These are phyloP conservation scores for Phytomonas sp. DNA, from an alignment of 208 protist genomes.

Conservation along the genomic window DNA sequence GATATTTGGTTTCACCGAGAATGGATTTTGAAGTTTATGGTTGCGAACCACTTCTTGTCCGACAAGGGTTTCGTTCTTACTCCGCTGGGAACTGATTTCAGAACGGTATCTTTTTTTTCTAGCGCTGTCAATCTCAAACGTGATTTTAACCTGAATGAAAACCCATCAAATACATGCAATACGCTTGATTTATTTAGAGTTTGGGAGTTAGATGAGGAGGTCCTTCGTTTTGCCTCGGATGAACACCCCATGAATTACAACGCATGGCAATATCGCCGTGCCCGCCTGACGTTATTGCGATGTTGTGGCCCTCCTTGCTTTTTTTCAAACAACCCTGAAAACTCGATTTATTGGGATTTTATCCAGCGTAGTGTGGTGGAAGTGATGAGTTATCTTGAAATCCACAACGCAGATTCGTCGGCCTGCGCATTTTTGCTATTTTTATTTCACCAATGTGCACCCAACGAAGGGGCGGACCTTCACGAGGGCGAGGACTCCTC, in stretches of 20 bases:
- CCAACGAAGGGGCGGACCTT: neutral
- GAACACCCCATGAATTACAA: slow-evolving; percentile 81
- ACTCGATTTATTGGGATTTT: neutral
- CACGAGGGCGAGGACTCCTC: neutral
- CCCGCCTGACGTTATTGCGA: neutral
- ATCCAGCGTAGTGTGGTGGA: slow-evolving; percentile 16
- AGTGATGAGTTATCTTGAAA: slow-evolving; percentile 31
- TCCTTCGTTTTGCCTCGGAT: slow-evolving; percentile 38
- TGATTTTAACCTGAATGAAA: neutral
- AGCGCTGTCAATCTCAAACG: neutral
- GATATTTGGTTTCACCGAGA: slow-evolving; percentile 45
- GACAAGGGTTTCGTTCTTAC: neutral
- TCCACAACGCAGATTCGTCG: slow-evolving; percentile 58
- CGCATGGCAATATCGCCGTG: slow-evolving; percentile 64
- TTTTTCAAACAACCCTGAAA: too few species aligned
- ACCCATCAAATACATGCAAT: neutral
- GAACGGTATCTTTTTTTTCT: neutral
- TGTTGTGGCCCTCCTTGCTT: neutral
- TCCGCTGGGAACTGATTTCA: neutral
- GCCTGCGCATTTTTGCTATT: slow-evolving; percentile 50
- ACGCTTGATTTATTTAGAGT: neutral
- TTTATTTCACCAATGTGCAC: slow-evolving; percentile 22
- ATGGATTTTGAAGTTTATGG: slow-evolving; percentile 26
- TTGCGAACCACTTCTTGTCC: neutral
- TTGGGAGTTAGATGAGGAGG: slow-evolving; percentile 12